Evolutionary conservation across 2,329 filamentous ascomycete genomes (phyloP).

Genomic region (Monilinia aucupariae): DNA sequence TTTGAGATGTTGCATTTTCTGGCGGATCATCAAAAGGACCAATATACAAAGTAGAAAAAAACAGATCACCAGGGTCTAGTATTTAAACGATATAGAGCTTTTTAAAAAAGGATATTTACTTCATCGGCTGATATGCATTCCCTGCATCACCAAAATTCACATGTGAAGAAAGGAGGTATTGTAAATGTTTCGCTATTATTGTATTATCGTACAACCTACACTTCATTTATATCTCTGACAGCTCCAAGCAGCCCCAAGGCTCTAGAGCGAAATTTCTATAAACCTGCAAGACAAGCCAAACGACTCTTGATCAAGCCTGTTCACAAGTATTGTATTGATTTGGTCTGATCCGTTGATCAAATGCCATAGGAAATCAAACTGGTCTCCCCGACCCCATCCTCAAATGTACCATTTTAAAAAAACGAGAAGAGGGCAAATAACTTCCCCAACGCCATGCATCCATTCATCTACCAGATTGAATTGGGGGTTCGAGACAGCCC

Average conservation of each 20-base stretch:
- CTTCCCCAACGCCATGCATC: constrained; percentile 11
- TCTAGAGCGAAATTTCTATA: neutral
- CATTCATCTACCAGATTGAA: neutral
- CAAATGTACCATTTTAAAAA: neutral
- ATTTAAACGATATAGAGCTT: neutral
- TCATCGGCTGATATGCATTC: neutral
- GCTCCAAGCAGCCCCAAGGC: neutral
- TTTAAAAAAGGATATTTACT: neutral
- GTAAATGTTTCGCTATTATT: neutral
- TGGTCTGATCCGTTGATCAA: neutral
- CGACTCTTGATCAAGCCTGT: neutral
- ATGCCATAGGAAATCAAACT: constrained; percentile 1
- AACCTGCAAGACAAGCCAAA: neutral
- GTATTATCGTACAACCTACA: constrained; percentile 1
- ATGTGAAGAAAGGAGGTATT: too few species aligned
- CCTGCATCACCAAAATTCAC: neutral
- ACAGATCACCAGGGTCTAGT: neutral
- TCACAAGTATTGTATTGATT: neutral
- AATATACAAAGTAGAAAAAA: neutral
- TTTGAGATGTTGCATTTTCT: neutral
- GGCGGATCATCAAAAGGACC: neutral
- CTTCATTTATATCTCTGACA: neutral
- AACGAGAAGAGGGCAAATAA: neutral
- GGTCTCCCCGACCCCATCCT: neutral
- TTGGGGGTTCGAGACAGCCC: neutral